phyloP scores from a whole-genome alignment of 2,329 filamentous ascomycete species.

The Xylaria sp. region DNA sequence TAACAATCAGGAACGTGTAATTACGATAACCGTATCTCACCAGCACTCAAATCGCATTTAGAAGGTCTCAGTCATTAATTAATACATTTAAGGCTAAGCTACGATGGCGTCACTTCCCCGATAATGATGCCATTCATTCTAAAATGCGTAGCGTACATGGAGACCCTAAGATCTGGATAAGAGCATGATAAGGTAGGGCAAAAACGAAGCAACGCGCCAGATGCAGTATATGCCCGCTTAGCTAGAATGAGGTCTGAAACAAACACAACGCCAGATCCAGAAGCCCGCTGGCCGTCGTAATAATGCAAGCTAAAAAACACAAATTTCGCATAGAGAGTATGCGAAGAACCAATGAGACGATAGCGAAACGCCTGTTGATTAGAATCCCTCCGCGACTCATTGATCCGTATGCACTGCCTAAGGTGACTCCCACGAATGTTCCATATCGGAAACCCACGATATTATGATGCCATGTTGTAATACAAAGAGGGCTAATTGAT shows the following conservation, averaged over 20 bases:
- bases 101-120: background rate
- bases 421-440: background rate
- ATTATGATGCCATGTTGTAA: background rate
- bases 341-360: background rate
- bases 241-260: constrained; percentile 10
- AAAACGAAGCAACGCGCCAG: constrained; percentile 17
- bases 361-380: background rate
- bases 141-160: constrained; percentile 13
- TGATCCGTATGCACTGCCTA: background rate
- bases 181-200: background rate
- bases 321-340: background rate
- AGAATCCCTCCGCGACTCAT: background rate
- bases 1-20: too few relatives aligned
- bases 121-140: background rate
- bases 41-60: background rate
- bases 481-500: background rate
- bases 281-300: background rate
- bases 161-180: too few relatives aligned
- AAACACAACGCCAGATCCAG: constrained; percentile 10
- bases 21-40: too few relatives aligned
- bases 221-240: constrained; percentile 20
- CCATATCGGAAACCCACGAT: background rate
- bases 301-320: background rate
- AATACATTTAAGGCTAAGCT: constrained; percentile 1
- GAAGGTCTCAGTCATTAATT: background rate